Evolutionary conservation across 1,284 basidiomycete genomes (phyloP).

Genomic region (Ceratobasidium sp.): DNA sequence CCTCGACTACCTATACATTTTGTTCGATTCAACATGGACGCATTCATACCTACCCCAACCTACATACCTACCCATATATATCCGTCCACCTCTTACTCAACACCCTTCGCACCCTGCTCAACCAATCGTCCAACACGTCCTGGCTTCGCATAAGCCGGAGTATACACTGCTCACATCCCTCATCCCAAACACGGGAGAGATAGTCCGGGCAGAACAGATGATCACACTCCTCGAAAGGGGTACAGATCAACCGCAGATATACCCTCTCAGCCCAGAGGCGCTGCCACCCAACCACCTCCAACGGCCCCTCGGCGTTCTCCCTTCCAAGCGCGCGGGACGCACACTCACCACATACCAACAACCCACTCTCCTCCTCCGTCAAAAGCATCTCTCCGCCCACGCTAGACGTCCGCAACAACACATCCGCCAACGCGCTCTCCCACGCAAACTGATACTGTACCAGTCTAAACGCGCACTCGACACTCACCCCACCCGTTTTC

Average conservation of each 20-base stretch:
- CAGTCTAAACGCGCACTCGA: neutral
- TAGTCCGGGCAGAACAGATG: neutral
- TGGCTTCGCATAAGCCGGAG: neutral
- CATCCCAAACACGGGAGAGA: neutral
- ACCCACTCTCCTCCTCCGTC: neutral
- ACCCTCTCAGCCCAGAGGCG: neutral
- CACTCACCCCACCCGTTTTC: neutral
- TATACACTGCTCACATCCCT: neutral
- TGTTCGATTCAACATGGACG: too few relatives aligned
- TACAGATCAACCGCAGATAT: neutral
- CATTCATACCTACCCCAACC: neutral
- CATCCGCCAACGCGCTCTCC: constrained; percentile 3
- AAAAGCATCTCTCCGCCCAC: neutral
- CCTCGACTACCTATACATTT: neutral
- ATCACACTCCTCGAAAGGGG: neutral
- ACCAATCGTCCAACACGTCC: neutral
- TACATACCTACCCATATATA: constrained; percentile 2
- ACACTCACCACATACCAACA: neutral
- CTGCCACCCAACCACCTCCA: neutral
- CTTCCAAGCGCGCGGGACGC: too few relatives aligned
- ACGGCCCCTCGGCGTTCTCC: neutral
- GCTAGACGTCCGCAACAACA: neutral
- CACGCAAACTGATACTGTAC: constrained; percentile 7
- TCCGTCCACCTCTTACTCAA: neutral
- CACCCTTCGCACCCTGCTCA: neutral